phyloP scores from a whole-genome alignment of 768 basidiomycete genomes.

The Saitozyma podzolica region DNA sequence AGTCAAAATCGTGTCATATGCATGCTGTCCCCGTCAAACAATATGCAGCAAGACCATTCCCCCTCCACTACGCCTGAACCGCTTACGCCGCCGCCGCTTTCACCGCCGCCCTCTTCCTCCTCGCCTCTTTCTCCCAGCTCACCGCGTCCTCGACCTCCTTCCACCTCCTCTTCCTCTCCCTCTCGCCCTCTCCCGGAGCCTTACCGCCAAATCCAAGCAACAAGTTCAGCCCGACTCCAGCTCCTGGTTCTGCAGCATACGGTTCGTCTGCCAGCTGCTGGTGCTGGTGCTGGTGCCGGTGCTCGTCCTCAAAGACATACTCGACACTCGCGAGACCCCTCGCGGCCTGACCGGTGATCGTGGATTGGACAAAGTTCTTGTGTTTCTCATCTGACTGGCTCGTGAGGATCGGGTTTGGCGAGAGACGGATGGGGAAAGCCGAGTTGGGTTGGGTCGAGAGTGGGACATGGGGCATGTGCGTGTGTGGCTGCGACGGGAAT shows the following conservation, averaged over 20 bases:
- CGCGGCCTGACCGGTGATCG: conserved; percentile 4
- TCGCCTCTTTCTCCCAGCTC: conserved; percentile 33
- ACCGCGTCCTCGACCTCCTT: conserved; percentile 29
- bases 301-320: conserved; percentile 35
- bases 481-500: conserved; percentile 41
- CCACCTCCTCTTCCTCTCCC: conserved; percentile 14
- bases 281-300: neutral
- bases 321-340: conserved; percentile 44
- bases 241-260: neutral
- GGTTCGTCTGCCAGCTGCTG: neutral
- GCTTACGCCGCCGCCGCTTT: too few species aligned
- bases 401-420: conserved; percentile 7
- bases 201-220: neutral
- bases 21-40: too few species aligned
- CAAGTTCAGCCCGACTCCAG: neutral
- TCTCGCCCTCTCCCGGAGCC: neutral
- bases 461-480: conserved; percentile 31
- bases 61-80: too few species aligned
- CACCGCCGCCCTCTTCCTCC: conserved; percentile 3
- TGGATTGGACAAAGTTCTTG: conserved; percentile 8
- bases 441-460: conserved; percentile 11
- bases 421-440: neutral
- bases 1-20: too few species aligned
- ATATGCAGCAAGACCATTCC: too few species aligned
- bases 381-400: conserved; percentile 3